Evolutionary conservation across 2,329 filamentous ascomycete species (phyloP), one percentile per base, ranked within the genome.

Genomic region (Alternaria gansuensis): DNA sequence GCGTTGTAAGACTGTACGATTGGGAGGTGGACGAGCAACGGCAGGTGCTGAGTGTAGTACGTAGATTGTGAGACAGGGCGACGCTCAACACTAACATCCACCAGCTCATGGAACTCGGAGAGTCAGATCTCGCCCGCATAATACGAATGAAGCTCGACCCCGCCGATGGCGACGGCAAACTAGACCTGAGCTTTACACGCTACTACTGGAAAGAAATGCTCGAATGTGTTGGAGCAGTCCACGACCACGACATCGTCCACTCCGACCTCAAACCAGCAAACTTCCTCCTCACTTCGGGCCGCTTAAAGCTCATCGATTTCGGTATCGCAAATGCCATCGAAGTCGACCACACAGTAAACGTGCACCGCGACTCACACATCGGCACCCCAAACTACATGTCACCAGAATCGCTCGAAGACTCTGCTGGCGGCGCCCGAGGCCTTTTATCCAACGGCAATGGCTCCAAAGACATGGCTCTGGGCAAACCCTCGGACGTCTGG

Each of bases 141-240:
- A 85, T 99, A 64, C 89, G 88, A 34, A 86, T 88, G 64, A 70
- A 91, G 88, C 70, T 85, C 83, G 76, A 78, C 57, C 70, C 71
- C 3, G 71, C 72, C 13, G 87, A 90, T 53, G 57, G 61, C 13
- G 67, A 69, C 8, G 68, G 67, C 51, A 86, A 84, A 59, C 90
- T 99, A 60, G 95, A 99, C 74, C 85, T 92, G 2, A 91, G 90
- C 52, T 97, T 98, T 76, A 92, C 95, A 11, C 90, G 95, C n/a
- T 96, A 91, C 79, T 97, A 97, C 82, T 99, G 95, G 95, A 95
- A 96, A 77, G 95, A 99, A 79, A 99, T 99, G 95, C 88, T 99
- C 17, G 93, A 97, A 77, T 98, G 95, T 75, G 87, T 99, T 5
- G 87, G 91, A 67, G 87, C 94, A 0, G 93, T 99, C 1, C 95